A percentile compares a stretch with the other conserved stretches of the same genome.
These are phyloP conservation scores for Quercus phellos DNA, from an alignment of 331 rosid species.

Conservation along the genomic window DNA sequence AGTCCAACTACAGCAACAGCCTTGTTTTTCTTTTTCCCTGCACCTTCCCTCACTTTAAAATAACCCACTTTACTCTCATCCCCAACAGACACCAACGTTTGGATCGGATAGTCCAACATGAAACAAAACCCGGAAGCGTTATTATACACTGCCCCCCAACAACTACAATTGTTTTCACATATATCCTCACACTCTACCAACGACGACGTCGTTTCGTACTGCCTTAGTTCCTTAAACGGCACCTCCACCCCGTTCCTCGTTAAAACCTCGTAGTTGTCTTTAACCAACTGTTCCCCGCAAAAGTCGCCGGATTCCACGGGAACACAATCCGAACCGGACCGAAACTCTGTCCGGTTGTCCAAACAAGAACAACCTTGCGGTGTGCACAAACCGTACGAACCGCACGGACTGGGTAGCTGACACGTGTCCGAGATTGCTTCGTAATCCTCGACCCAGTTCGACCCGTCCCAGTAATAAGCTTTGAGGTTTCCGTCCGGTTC, in stretches of 20 bases:
- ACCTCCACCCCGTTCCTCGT: conserved; percentile 59
- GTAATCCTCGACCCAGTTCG: conserved; percentile 44
- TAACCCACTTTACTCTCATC: conserved; percentile 66
- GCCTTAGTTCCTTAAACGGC: conserved; percentile 48
- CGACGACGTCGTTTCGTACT: conserved; percentile 43
- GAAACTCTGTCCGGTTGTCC: conserved; percentile 44
- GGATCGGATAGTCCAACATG: conserved; percentile 55
- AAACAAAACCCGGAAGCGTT: conserved; percentile 65
- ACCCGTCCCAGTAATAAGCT: conserved; percentile 69
- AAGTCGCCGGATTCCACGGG: conserved; percentile 29
- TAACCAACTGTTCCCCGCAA: conserved; percentile 35
- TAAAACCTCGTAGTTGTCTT: conserved; percentile 31
- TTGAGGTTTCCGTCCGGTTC: conserved; percentile 71
- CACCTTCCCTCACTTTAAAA: conserved; percentile 59
- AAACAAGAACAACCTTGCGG: conserved; percentile 70
- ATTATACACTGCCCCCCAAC: conserved; percentile 75
- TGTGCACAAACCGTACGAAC: conserved; percentile 72
- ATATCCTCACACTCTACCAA: conserved; percentile 41
- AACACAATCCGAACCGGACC: conserved; percentile 35
- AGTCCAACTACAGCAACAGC: conserved; percentile 24
- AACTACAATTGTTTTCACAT: conserved; percentile 60
- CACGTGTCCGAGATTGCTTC: conserved; percentile 58
- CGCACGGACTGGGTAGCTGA: conserved; percentile 69
- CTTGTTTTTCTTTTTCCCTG: conserved; percentile 15
- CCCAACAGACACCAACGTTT: conserved; percentile 42